Base-by-base conservation (phyloP, 352 stramenopile species). In the Thalassiosira ordinaria region DNA sequence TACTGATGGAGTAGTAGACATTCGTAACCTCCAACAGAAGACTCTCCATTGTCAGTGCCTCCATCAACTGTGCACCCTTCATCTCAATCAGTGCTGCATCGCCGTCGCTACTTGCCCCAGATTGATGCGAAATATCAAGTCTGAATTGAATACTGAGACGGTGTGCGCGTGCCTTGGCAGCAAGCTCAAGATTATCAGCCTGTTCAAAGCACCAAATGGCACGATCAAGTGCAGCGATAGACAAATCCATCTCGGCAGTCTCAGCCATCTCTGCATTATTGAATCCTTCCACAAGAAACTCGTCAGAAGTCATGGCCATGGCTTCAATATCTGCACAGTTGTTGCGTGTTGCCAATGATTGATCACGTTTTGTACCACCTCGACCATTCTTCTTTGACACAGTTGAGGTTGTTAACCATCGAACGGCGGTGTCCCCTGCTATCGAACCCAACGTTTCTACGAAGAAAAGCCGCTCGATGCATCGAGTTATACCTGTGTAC, bases 401-500 rank as follows among this genome's bases (percentile, higher is more conserved):
- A n/a, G n/a, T n/a, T n/a, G n/a, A n/a, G n/a, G 61, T 74, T 11
- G 78, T 87, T 6, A 88, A 35, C 84, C 84, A 89, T 26, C 78
- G 49, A 13, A 86, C 47, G 73, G 85, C 89, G 24, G 85, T 83
- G 67, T 88, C 67, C 11, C 83, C 85, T 27, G 85, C 41, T 26
- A 65, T 20, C n/a, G 79, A 88, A 46, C 46, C 39, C n/a, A 1
- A 51, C 14, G 88, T 91, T 66, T 93, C 88, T 2, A 64, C 85
- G 68, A 93, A 91, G 29, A 89, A 84, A 18, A 93, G 79, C 13
- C 75, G 65, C 44, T 91, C 69, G 20, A 80, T 84, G 33, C 76
- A 86, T 33, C 88, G 64, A 35, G 85, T 93, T 1, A 93, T 41
- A 9, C 18, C 86, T 13, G 88, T 93, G 39, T 93, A 93, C 18